A percentile compares a stretch with the other conserved stretches of the same genome.
Evolutionary conservation across 352 stramenopile species (phyloP).

Genomic region (Pythium grandisporangium): DNA sequence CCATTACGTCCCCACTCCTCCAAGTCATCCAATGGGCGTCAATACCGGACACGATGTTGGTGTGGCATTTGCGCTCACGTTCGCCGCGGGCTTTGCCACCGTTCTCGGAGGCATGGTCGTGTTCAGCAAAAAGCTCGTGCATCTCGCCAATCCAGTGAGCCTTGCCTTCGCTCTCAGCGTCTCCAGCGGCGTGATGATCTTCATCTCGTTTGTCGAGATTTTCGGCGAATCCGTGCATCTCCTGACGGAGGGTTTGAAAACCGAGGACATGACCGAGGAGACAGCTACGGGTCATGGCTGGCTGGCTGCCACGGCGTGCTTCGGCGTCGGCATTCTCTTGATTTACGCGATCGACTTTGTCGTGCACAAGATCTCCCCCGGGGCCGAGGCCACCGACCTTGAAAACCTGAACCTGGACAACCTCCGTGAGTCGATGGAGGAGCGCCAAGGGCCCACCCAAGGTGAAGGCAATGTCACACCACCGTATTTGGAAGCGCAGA

Average conservation of each 20-base stretch:
- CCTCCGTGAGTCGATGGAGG: conserved; percentile 20
- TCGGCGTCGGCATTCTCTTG: conserved; percentile 76
- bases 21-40: not conserved
- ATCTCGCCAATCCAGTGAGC: conserved; percentile 28
- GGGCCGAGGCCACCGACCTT: conserved; percentile 12
- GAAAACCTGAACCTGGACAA: conserved; percentile 25
- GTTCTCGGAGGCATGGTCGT: conserved; percentile 34
- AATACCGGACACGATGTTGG: conserved; percentile 5
- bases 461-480: conserved; percentile 5
- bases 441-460: not conserved
- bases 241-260: conserved; percentile 24
- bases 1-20: too few species aligned
- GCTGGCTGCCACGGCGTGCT: conserved; percentile 72
- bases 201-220: conserved; percentile 65
- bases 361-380: conserved; percentile 24
- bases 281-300: conserved; percentile 43
- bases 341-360: conserved; percentile 38
- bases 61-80: conserved; percentile 26
- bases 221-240: conserved; percentile 24
- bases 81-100: conserved; percentile 31
- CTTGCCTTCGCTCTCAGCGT: conserved; percentile 81
- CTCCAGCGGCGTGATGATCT: conserved; percentile 68
- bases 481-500: conserved; percentile 19
- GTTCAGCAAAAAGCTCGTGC: conserved; percentile 28
- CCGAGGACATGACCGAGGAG: conserved; percentile 16